Conservation (phyloP, 106 monocot species). For the Amphibolis antarctica region DNA sequence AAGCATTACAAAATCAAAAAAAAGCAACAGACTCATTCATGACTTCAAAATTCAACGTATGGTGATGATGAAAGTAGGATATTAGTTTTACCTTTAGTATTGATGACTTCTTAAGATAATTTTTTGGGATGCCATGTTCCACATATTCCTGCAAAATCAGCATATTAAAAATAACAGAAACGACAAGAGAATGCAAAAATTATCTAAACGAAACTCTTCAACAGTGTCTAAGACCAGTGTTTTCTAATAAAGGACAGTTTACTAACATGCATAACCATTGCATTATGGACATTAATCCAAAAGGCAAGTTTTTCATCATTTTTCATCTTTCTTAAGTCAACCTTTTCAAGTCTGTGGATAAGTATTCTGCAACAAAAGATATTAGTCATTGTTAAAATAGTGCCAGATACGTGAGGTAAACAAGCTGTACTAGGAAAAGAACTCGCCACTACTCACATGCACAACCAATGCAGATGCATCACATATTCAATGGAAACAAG, state of each 20-base stretch:
- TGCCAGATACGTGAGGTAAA: no score
- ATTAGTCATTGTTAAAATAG: not conserved
- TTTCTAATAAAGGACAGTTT: no score
- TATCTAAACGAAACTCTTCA: not conserved
- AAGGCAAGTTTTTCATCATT: constrained; percentile 81
- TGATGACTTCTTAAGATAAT: constrained; percentile 36
- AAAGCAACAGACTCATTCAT: not conserved
- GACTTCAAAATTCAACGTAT: not conserved
- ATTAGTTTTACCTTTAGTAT: constrained; percentile 50
- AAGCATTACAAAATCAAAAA: not conserved
- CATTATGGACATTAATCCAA: constrained; percentile 96
- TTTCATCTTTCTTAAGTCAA: constrained; percentile 62
- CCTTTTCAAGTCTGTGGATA: constrained; percentile 35
- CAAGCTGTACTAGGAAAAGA: no score
- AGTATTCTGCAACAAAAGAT: constrained; percentile 39
- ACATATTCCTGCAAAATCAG: constrained; percentile 51
- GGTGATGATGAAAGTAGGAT: not conserved
- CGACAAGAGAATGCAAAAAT: not conserved
- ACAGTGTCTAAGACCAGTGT: not conserved
- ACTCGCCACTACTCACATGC: no score
- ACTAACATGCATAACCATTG: constrained; percentile 89
- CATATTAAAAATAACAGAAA: not conserved
- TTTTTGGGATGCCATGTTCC: constrained; percentile 64
- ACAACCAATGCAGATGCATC: no score
- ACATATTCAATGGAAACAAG: no score